Percentiles rank a stretch among this genome's conserved stretches.
These are phyloP conservation scores for Meyerozyma guilliermondii DNA, from an alignment of 1,139 yeast species.

Conservation along the genomic window DNA sequence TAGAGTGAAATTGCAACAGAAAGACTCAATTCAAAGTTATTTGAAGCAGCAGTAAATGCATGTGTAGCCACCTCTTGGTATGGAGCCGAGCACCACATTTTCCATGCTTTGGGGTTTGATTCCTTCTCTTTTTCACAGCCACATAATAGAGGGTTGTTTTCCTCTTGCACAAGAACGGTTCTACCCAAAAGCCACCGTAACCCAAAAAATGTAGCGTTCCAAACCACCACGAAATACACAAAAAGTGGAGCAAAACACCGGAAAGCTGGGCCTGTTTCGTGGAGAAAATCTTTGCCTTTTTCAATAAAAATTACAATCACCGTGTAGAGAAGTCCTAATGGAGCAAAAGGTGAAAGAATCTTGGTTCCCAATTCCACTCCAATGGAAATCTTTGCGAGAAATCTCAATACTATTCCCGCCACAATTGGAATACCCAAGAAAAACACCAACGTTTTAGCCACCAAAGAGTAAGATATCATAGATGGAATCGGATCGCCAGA, in stretches of 20 bases:
- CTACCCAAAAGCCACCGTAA: constrained; percentile 20
- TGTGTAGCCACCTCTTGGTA: constrained; percentile 45
- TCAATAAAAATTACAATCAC: constrained; percentile 49
- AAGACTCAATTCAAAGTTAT: constrained; percentile 39
- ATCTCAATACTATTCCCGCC: constrained; percentile 27
- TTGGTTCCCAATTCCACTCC: constrained; percentile 27
- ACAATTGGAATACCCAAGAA: constrained; percentile 54
- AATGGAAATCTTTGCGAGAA: constrained; percentile 9
- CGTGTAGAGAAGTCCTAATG: constrained; percentile 49
- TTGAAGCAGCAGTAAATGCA: constrained; percentile 55
- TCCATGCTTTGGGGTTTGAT: constrained; percentile 14
- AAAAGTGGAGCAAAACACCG: constrained; percentile 48
- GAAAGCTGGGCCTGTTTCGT: constrained; percentile 46
- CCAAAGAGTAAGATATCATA: constrained; percentile 17
- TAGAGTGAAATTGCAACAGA: constrained; percentile 52
- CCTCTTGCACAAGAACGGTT: not conserved
- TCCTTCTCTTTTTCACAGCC: constrained; percentile 30
- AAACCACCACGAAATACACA: constrained; percentile 44
- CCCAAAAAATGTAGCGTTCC: constrained; percentile 41
- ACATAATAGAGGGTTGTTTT: constrained; percentile 19
- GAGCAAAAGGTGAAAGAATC: constrained; percentile 45
- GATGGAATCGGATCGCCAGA: constrained; percentile 16
- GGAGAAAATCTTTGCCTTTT: constrained; percentile 47
- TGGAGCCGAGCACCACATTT: constrained; percentile 27
- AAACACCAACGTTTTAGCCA: constrained; percentile 48